A percentile compares a stretch with the other conserved stretches of the same genome.
These are phyloP conservation scores for Begonia fuchsioides DNA, from an alignment of 306 rosid genomes.

Conservation along the genomic window DNA sequence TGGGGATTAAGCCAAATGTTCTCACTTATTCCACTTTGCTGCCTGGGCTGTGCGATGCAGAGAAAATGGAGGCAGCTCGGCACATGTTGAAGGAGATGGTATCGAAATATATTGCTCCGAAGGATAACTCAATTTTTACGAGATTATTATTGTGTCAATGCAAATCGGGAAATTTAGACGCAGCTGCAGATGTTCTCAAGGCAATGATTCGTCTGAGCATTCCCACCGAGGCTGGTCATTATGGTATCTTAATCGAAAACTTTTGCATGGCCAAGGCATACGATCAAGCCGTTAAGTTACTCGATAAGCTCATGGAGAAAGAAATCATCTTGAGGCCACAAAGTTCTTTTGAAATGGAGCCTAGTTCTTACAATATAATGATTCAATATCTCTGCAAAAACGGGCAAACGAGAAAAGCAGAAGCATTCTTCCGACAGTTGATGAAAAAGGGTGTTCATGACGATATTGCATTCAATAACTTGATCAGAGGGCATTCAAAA, in stretches of 20 bases:
- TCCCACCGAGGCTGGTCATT: slow-evolving; percentile 85
- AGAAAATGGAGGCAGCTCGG: slow-evolving; percentile 38
- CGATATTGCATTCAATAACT: slow-evolving; percentile 58
- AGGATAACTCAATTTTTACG: slow-evolving; percentile 58
- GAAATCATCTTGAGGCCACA: slow-evolving; percentile 59
- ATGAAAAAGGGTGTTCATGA: slow-evolving; percentile 74
- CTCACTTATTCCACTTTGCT: slow-evolving; percentile 57
- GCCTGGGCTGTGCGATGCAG: slow-evolving; percentile 71
- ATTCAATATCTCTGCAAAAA: slow-evolving; percentile 55
- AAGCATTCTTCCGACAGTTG: slow-evolving; percentile 59
- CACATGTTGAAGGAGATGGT: slow-evolving; percentile 64
- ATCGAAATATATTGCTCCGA: slow-evolving; percentile 43
- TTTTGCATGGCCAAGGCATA: slow-evolving; percentile 56
- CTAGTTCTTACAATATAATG: slow-evolving; percentile 64
- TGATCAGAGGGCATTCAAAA: slow-evolving; percentile 66
- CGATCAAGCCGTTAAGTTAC: slow-evolving; percentile 52
- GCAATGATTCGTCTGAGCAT: slow-evolving; percentile 67
- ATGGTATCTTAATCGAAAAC: slow-evolving; percentile 64
- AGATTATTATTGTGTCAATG: slow-evolving; percentile 45
- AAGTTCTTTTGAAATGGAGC: slow-evolving; percentile 47
- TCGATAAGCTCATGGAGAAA: slow-evolving; percentile 74
- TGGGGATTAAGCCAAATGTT: slow-evolving; percentile 60
- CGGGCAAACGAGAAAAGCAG: slow-evolving; percentile 68
- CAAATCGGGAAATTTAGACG: slow-evolving; percentile 62
- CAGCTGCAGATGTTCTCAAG: slow-evolving; percentile 59